These are phyloP conservation scores for Nannochloropsis gaditana DNA, from an alignment of 108 stramenopile species.

Conservation along the genomic window DNA sequence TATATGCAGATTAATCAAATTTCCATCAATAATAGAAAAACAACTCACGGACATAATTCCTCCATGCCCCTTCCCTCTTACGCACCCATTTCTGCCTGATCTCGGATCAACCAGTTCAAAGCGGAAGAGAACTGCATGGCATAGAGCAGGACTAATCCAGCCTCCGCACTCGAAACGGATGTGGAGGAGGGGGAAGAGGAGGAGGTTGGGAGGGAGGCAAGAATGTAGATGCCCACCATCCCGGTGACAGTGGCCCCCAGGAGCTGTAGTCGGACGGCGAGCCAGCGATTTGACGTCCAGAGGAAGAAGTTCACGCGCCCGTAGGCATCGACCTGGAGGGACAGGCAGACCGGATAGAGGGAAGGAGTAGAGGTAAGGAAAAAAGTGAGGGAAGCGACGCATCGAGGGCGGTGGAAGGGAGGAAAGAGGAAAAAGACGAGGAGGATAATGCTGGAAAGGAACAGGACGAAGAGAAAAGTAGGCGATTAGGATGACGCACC, in stretches of 20 bases:
- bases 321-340: slow-evolving; percentile 26
- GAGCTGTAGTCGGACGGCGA: slow-evolving; percentile 81
- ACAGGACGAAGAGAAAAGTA: not conserved
- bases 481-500: slow-evolving; percentile 58
- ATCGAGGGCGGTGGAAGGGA: slow-evolving; percentile 1
- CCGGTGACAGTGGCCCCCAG: slow-evolving; percentile 56
- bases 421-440: not conserved
- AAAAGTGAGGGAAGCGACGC: no score
- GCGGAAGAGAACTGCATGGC: slow-evolving; percentile 37
- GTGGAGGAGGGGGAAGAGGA: not conserved
- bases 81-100: slow-evolving; percentile 33
- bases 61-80: not conserved
- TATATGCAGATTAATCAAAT: not conserved
- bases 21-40: not conserved
- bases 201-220: slow-evolving; percentile 36
- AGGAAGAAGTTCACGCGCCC: slow-evolving; percentile 46
- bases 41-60: not conserved
- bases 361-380: no score
- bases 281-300: slow-evolving; percentile 80
- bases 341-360: not conserved
- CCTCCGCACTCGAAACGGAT: slow-evolving; percentile 21
- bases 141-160: slow-evolving; percentile 43
- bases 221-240: slow-evolving; percentile 57
- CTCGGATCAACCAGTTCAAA: slow-evolving; percentile 50
- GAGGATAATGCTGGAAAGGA: not conserved